phyloP scores from a whole-genome alignment of 306 rosid genomes.

The Prunus fruticosa region DNA sequence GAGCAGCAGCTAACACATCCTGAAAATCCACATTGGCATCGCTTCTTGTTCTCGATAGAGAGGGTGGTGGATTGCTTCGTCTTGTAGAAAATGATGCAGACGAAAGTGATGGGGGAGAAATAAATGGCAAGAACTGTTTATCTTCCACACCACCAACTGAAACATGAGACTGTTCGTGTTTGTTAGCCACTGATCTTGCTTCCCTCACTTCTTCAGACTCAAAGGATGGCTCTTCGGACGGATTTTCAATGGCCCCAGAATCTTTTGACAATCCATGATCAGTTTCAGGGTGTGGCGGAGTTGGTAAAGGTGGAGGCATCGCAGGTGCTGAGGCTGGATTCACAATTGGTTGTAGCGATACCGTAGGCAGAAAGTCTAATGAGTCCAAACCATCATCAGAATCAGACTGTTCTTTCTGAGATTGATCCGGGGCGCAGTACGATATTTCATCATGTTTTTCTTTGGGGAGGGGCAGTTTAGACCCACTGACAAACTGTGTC shows the following conservation, averaged over 20 bases:
- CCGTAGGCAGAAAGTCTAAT: slow-evolving; percentile 73
- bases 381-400: slow-evolving; percentile 68
- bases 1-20: slow-evolving; percentile 93
- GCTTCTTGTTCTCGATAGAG: slow-evolving; percentile 43
- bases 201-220: slow-evolving; percentile 24
- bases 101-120: slow-evolving; percentile 58
- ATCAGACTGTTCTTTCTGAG: slow-evolving; percentile 44
- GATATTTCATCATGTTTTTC: slow-evolving; percentile 60
- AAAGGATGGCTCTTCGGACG: slow-evolving; percentile 26
- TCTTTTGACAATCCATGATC: slow-evolving; percentile 33
- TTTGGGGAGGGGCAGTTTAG: slow-evolving; percentile 63
- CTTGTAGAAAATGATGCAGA: slow-evolving; percentile 43
- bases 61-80: slow-evolving; percentile 33
- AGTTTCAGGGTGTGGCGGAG: slow-evolving; percentile 29
- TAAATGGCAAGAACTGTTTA: slow-evolving; percentile 82
- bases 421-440: slow-evolving; percentile 32
- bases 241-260: slow-evolving; percentile 31
- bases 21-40: slow-evolving; percentile 58
- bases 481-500: slow-evolving; percentile 49
- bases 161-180: slow-evolving; percentile 40
- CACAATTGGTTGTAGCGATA: slow-evolving; percentile 35
- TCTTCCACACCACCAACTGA: slow-evolving; percentile 47
- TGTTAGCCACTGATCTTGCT: slow-evolving; percentile 34
- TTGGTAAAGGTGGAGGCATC: slow-evolving; percentile 30
- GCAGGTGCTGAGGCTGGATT: slow-evolving; percentile 57